phyloP scores from a whole-genome alignment of 2,329 filamentous ascomycete species.

The Diaporthe amygdali region DNA sequence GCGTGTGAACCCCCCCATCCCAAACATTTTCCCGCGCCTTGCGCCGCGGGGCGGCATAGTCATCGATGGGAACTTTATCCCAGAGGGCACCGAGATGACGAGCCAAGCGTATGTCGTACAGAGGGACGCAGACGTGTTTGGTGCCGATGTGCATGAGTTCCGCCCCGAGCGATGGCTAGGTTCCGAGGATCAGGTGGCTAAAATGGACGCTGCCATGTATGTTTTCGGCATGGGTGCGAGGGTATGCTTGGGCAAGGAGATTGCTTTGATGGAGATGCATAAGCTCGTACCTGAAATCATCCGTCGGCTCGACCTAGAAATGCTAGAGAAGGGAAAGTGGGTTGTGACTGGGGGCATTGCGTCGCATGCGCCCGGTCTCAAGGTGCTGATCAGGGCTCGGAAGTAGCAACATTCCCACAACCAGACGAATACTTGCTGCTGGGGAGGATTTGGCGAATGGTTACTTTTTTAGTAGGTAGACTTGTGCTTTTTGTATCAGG shows the following conservation, averaged over 20 bases:
- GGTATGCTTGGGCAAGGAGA: conserved; percentile 58
- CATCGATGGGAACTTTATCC: not conserved
- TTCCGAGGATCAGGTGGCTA: not conserved
- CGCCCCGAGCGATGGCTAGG: conserved; percentile 9
- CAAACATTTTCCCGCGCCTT: conserved; percentile 28
- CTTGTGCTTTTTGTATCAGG: not conserved
- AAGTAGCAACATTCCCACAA: not conserved
- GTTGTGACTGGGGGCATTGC: conserved; percentile 3
- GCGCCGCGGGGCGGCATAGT: not conserved
- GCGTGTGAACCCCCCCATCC: conserved; percentile 39
- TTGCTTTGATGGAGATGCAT: conserved; percentile 46
- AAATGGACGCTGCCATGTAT: conserved; percentile 1
- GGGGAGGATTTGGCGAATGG: not conserved
- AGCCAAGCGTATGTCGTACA: not conserved
- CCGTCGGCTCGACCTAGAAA: not conserved
- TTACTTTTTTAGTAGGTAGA: not conserved
- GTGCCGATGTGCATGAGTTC: conserved; percentile 18
- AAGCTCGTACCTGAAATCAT: conserved; percentile 46
- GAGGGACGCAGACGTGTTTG: conserved; percentile 5
- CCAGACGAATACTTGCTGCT: not conserved
- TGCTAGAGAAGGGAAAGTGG: not conserved
- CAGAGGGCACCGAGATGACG: not conserved
- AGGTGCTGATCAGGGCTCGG: not conserved
- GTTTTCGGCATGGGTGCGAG: conserved; percentile 43
- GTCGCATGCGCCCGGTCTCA: not conserved